Evolutionary conservation across 2,329 filamentous ascomycete species (phyloP).

Genomic region (Stagonosporopsis vannaccii): DNA sequence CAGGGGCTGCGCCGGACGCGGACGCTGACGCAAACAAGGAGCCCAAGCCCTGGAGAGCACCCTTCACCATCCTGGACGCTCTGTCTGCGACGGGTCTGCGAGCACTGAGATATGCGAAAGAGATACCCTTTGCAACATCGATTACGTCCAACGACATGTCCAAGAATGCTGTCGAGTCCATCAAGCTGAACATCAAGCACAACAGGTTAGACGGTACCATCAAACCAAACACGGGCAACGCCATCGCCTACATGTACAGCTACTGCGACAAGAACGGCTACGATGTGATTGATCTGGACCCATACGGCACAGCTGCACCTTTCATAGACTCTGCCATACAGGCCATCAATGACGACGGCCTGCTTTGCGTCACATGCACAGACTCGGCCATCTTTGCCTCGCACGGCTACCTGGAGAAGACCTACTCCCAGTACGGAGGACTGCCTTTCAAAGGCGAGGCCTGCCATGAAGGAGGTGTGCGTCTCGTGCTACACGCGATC

Average conservation of each 20-base stretch:
- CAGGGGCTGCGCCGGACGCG: neutral
- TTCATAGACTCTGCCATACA: slow-evolving; percentile 94
- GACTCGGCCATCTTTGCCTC: slow-evolving; percentile 96
- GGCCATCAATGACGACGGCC: slow-evolving; percentile 83
- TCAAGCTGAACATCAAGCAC: slow-evolving; percentile 83
- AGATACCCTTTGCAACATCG: slow-evolving; percentile 82
- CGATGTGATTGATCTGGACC: slow-evolving; percentile 95
- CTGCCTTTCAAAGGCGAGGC: slow-evolving; percentile 83
- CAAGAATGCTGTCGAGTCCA: slow-evolving; percentile 76
- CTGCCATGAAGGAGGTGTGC: slow-evolving; percentile 88
- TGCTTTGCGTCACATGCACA: slow-evolving; percentile 95
- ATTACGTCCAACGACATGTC: slow-evolving; percentile 93
- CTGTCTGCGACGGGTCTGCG: slow-evolving; percentile 92
- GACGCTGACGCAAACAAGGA: slow-evolving; percentile 15
- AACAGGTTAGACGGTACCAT: slow-evolving; percentile 79
- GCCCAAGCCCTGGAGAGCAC: slow-evolving; percentile 29
- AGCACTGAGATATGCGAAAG: slow-evolving; percentile 88
- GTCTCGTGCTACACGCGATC: slow-evolving; percentile 83
- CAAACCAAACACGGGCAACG: slow-evolving; percentile 78
- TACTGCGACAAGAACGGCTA: slow-evolving; percentile 69
- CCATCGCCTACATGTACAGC: slow-evolving; percentile 89
- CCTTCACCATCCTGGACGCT: slow-evolving; percentile 80
- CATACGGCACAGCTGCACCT: slow-evolving; percentile 90
- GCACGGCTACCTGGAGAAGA: slow-evolving; percentile 91
- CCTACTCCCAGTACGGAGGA: slow-evolving; percentile 92